Base-by-base conservation (phyloP, 2,329 filamentous ascomycete species). In the Chrysosporium queenslandicum region DNA sequence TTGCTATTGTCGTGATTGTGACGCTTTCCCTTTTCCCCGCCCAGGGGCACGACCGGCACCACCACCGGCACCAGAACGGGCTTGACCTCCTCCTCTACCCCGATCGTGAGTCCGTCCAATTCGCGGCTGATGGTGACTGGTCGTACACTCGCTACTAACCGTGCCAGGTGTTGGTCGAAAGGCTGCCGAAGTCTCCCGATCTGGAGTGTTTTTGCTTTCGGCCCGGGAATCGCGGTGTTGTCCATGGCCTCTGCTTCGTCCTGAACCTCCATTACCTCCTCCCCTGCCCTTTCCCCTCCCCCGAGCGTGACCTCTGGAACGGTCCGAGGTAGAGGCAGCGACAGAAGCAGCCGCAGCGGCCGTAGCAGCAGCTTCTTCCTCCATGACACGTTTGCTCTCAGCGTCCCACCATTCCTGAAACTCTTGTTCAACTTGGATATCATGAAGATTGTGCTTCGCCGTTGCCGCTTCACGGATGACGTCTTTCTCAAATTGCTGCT, bases 341-440 rank as follows among this genome's bases (percentile, higher is more conserved):
- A 14, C n/a, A 39, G 32, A n/a, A 48, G 20, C 46, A 9, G 32
- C 32, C 2, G 46, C 36, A 8, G 32, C n/a, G 16, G 56, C 51
- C 7, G 49, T 53, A 21, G 53, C 58, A 40, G 60, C 60, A 45
- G 75, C 74, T 56, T 79, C 78, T 55, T 81, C 81, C 58, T 84
- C 80, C 58, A 84, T 83, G 34, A 85, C 79, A 25, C 86, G 77
- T 55, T 77, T 77, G 61, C 83, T 88, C 67, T 95, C 90, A 56
- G 86, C 82, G 59, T 94, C 87, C 89, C 89, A 95, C 89, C 90
- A 95, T 65, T 94, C 83, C 65, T 96, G 87, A 65, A 98, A 98
- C 48, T 88, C 88, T 64, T 98, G 92, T 68, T 98, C 92, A 58
- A 92, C 82, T 66, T 98, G 92, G 54, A 98, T 98, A 57, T 97